Evolutionary conservation across 371 early-diverging fungal species (phyloP).

Genomic region (Mortierella sp.): DNA sequence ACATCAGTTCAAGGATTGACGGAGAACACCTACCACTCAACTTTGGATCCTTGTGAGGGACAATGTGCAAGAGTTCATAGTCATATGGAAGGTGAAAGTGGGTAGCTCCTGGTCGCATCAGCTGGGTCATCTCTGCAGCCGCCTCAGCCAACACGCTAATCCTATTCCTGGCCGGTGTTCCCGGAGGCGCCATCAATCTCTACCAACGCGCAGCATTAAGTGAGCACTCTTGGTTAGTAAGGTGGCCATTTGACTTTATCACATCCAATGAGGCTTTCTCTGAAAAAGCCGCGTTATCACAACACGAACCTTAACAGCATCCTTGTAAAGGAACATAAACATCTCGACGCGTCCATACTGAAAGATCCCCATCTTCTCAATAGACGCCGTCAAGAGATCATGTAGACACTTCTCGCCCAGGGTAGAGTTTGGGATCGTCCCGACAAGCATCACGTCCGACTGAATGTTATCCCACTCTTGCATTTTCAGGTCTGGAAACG

Average conservation of each 20-base stretch:
- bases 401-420: constrained; percentile 41
- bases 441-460: constrained; percentile 33
- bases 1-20: not conserved
- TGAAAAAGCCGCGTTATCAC: not conserved
- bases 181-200: constrained; percentile 33
- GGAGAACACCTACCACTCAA: constrained; percentile 59
- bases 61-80: constrained; percentile 63
- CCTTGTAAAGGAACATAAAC: constrained; percentile 50
- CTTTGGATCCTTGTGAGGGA: constrained; percentile 60
- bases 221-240: not conserved
- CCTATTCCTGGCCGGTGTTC: constrained; percentile 28
- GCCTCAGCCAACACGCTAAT: constrained; percentile 33
- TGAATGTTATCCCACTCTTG: constrained; percentile 46
- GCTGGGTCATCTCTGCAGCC: constrained; percentile 34
- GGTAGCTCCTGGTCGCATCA: constrained; percentile 26
- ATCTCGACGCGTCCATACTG: constrained; percentile 45
- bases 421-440: constrained; percentile 37
- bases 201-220: not conserved
- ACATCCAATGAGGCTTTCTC: not conserved
- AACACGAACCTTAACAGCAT: constrained; percentile 38
- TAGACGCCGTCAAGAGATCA: constrained; percentile 36
- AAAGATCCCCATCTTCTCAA: constrained; percentile 43
- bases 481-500: constrained; percentile 18
- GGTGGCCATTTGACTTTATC: not conserved
- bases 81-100: constrained; percentile 46